Evolutionary conservation across 2,329 filamentous ascomycete genomes (phyloP).

Genomic region (Dendrostoma leiphaemia): DNA sequence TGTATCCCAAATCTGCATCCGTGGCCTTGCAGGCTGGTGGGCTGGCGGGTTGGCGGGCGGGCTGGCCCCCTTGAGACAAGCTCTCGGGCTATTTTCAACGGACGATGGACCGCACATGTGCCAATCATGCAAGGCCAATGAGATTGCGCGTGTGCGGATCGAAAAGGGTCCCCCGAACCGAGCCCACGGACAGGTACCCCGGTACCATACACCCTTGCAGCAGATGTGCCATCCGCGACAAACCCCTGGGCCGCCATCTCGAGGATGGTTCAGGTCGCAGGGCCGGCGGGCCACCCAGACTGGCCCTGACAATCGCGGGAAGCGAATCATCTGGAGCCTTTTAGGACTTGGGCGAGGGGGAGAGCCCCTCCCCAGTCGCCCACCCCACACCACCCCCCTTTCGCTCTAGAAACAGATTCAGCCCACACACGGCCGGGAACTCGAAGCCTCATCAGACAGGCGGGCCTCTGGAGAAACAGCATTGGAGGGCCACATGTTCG

Average conservation of each 20-base stretch:
- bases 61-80: conserved; percentile 26
- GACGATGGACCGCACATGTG: conserved; percentile 19
- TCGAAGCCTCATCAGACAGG: neutral
- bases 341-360: neutral
- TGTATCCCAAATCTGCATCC: neutral
- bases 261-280: no score
- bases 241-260: no score
- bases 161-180: conserved; percentile 14
- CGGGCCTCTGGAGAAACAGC: neutral
- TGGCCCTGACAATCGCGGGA: conserved; percentile 6
- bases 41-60: no score
- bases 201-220: conserved; percentile 24
- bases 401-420: neutral
- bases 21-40: neutral
- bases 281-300: neutral
- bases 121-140: conserved; percentile 20
- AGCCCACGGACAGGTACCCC: conserved; percentile 24
- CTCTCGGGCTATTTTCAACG: conserved; percentile 22
- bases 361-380: conserved; percentile 1
- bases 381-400: conserved; percentile 15
- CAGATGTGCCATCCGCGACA: conserved; percentile 6
- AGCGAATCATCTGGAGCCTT: conserved; percentile 15
- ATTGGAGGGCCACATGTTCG: neutral
- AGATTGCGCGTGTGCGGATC: conserved; percentile 21
- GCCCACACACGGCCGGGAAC: neutral